Conservation (phyloP, 2,329 filamentous ascomycete species). For the Fulvia fulva region DNA sequence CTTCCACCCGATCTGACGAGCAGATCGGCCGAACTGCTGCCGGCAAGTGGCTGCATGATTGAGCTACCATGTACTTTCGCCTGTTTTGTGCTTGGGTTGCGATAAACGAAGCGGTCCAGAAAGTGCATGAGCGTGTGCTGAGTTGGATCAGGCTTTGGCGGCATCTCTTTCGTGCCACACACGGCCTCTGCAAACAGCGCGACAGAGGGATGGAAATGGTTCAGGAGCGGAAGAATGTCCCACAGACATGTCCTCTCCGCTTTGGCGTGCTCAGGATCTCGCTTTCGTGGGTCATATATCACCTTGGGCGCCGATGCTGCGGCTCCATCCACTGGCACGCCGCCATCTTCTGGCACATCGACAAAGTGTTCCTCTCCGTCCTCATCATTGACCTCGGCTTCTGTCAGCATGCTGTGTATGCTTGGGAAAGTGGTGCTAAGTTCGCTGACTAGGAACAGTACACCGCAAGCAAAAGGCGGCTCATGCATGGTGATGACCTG, state of each 20-base stretch:
- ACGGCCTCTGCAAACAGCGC: slow-evolving; percentile 74
- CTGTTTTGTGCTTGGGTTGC: slow-evolving; percentile 71
- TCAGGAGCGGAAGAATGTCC: slow-evolving; percentile 77
- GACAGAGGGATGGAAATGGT: slow-evolving; percentile 91
- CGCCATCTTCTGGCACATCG: slow-evolving; percentile 58
- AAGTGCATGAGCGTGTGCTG: slow-evolving; percentile 92
- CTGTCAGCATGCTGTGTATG: slow-evolving; percentile 70
- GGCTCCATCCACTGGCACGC: slow-evolving; percentile 33
- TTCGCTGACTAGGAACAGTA: slow-evolving; percentile 85
- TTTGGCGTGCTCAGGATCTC: slow-evolving; percentile 86
- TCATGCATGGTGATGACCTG: slow-evolving; percentile 87
- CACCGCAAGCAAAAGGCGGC: slow-evolving; percentile 84
- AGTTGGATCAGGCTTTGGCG: slow-evolving; percentile 84
- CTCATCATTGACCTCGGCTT: slow-evolving; percentile 73
- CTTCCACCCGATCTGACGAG: slow-evolving; percentile 56
- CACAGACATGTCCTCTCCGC: slow-evolving; percentile 91
- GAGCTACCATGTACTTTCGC: slow-evolving; percentile 69
- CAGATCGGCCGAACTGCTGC: slow-evolving; percentile 56
- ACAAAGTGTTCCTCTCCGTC: slow-evolving; percentile 68
- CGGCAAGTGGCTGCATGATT: slow-evolving; percentile 91
- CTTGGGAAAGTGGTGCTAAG: slow-evolving; percentile 75
- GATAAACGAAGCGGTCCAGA: slow-evolving; percentile 97
- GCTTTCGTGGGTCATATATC: slow-evolving; percentile 80
- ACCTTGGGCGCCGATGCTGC: slow-evolving; percentile 28
- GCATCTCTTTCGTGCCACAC: slow-evolving; percentile 64